Base-by-base conservation (phyloP, 352 stramenopile species). In the Pythium periplocum region DNA sequence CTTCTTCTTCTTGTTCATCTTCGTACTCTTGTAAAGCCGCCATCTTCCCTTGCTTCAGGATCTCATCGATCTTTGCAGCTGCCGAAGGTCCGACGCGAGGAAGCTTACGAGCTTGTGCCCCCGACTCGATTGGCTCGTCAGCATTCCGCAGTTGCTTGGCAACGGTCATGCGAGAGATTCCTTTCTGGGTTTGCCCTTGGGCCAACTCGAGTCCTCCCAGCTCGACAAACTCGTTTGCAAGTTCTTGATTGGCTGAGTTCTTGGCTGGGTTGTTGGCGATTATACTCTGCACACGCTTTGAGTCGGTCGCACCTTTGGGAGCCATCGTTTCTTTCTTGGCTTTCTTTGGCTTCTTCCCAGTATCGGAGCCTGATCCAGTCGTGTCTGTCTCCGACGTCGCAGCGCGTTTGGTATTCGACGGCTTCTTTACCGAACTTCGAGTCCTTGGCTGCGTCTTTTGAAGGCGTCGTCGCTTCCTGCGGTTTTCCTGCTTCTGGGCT, bases 141-240 rank as follows among this genome's bases (percentile, higher is more conserved):
- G 55, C 48, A 26, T 66, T 60, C 9, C 70, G 70, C 17, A 79
- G 65, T 38, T 74, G 50, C 40, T 79, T 79, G 11, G 70, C 70
- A 0, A 70, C 67, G 2, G 58, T 62, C 67, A 79, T 76, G 30
- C 70, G 56, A 2, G 67, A 77, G 30, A 77, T 66, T 0, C 68
- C 68, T 36, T 73, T 69, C 38, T 77, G 70, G 31, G 35, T 73
- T 26, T 73, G 48, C 4, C 71, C 65, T 11, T 60, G 64, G 30
- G 50, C 57, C 4, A 80, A 43, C 10, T 80, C 71, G 31, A 53
- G 57, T 2, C 50, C 65, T 0, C 68, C 71, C 0, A 80, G 54
- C 8, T 75, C 65, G n/a, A 80, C 68, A 49, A 80, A 77, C 34
- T 77, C 54, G n/a, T 75, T 55, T 2, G 68, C 65, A 3, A 80